A percentile compares a stretch with the other conserved stretches of the same genome.
These are phyloP conservation scores for Hyparrhenia diplandra DNA, from an alignment of 176 grass and related monocot genomes.

Conservation along the genomic window DNA sequence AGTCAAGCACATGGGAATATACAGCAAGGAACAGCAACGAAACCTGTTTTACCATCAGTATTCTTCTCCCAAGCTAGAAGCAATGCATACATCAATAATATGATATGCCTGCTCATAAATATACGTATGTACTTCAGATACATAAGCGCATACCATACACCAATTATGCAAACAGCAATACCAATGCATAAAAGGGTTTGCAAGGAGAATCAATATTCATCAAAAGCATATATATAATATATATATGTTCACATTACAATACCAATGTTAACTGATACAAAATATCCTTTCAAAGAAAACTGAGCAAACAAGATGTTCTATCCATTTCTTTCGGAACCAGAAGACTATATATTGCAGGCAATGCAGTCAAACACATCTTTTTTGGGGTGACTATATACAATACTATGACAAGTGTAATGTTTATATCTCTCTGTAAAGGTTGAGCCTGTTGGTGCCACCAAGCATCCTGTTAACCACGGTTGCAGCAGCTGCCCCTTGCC, in stretches of 20 bases:
- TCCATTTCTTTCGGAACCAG: not conserved
- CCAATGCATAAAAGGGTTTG: not conserved
- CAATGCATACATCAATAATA: not conserved
- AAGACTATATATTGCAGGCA: slow-evolving; percentile 13
- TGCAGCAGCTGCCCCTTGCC: slow-evolving; percentile 31
- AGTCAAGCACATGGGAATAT: no score
- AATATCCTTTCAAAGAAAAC: not conserved
- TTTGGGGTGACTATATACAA: slow-evolving; percentile 53
- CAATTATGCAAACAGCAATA: not conserved
- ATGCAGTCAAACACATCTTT: slow-evolving; percentile 4
- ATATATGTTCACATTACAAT: not conserved
- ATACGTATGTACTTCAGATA: no score
- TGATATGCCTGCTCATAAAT: not conserved
- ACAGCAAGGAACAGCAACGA: not conserved
- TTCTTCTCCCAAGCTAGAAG: not conserved
- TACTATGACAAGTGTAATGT: slow-evolving; percentile 12
- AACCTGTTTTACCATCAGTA: not conserved
- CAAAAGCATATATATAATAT: not conserved
- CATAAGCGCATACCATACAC: not conserved
- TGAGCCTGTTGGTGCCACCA: slow-evolving; percentile 32
- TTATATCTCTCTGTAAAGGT: slow-evolving; percentile 64
- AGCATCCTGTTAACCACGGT: slow-evolving; percentile 52
- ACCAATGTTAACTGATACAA: not conserved
- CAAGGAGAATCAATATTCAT: not conserved
- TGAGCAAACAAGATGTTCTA: not conserved